Evolutionary conservation across 164 flowering plant genomes (phyloP), one percentile per base, ranked within the genome.

Genomic region (Taxillus chinensis): DNA sequence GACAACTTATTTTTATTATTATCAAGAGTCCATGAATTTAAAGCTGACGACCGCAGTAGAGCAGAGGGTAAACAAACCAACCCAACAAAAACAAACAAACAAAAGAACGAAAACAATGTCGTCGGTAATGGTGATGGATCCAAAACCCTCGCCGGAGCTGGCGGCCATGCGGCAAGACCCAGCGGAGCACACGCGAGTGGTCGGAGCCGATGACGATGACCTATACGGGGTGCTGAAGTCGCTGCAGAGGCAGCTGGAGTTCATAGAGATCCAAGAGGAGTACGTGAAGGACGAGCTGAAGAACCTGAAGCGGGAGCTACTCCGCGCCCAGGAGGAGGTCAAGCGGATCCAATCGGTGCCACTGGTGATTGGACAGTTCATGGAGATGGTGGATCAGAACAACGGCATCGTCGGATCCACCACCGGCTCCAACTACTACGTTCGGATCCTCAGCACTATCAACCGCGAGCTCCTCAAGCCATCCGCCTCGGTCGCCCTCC

Each of bases 331-430:
- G 68, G 98, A 92, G 64, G 98, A 92, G 83, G 98, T 92, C 10
- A 92, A 87, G 80, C 69, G 98, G 81, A 92, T 92, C 68, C 98
- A 92, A 59, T 92, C 96, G 9, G 98, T 92, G 53, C 98, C 98
- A 0, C 81, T 92, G 5, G 98, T 92, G 5, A 92, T 92, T 43
- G 98, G 96, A 2, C 98, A 92, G 81, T 92, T 92, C 69, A 92
- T 92, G 92, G 92, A 86, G 75, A 83, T 86, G 91, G 85, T 92
- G 15, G 98, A 92, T 66, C 84, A 80, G 82, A 92, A 90, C 72
- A 92, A 92, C 63, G 96, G 91, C 5, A 92, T 92, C 59, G 98
- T 92, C 15, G 96, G 96, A 6, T 87, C 96, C 14, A 92, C 98
- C 5, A 87, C 98, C 0, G 98, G 98, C 0, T 84, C 87, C 45